Evolutionary conservation across 495 filamentous ascomycete species (phyloP).

Genomic region (Umbilicaria muhlenbergii): DNA sequence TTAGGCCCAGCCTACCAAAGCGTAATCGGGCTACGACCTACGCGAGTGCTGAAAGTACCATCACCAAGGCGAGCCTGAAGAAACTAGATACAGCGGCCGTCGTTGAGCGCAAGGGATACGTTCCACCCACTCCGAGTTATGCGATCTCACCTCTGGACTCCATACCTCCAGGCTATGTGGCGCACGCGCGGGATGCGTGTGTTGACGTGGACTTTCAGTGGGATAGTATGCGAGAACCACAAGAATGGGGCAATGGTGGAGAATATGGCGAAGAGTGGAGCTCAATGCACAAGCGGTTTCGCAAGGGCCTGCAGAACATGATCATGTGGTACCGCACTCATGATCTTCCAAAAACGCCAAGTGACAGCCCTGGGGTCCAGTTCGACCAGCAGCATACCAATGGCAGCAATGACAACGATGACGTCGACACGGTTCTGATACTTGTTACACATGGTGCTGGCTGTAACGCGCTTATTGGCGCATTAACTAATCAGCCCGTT

Average conservation of each 20-base stretch:
- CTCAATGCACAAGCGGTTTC: constrained; percentile 78
- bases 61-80: not conserved
- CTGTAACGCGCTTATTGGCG: constrained; percentile 89
- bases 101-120: constrained; percentile 32
- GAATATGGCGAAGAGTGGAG: constrained; percentile 90
- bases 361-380: constrained; percentile 6
- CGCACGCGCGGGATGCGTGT: constrained; percentile 84
- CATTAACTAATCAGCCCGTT: constrained; percentile 74
- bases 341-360: constrained; percentile 21
- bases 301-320: constrained; percentile 57
- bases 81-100: not conserved
- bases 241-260: constrained; percentile 74
- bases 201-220: constrained; percentile 80
- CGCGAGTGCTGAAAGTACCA: not conserved
- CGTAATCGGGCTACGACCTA: constrained; percentile 24
- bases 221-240: constrained; percentile 70
- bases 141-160: constrained; percentile 63
- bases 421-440: constrained; percentile 66
- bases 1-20: constrained; percentile 18
- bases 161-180: constrained; percentile 76
- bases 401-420: constrained; percentile 29
- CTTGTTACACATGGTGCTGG: constrained; percentile 95
- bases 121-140: constrained; percentile 65
- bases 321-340: constrained; percentile 66
- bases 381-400: not conserved